Percentiles rank a stretch among this genome's conserved stretches.
These are phyloP conservation scores for Mollisiaceae sp. DNA, from an alignment of 2,329 filamentous ascomycete species.

Conservation along the genomic window DNA sequence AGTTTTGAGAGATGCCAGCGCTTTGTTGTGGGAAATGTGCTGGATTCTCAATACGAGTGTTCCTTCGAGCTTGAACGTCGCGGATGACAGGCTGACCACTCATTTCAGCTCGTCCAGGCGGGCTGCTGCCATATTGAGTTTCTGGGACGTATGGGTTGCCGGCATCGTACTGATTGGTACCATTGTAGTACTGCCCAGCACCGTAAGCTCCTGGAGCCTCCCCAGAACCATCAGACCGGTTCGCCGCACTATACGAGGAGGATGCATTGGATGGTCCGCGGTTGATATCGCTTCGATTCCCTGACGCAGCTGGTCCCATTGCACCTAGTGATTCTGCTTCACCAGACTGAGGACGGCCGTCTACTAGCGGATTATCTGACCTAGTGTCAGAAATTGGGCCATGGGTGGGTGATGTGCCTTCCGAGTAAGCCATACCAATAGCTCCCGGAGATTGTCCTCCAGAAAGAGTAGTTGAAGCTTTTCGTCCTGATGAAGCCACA, in stretches of 20 bases:
- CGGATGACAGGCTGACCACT: slow-evolving; percentile 80
- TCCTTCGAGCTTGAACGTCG: slow-evolving; percentile 89
- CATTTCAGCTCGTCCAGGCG: slow-evolving; percentile 48
- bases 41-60: slow-evolving; percentile 92
- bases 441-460: slow-evolving; percentile 63
- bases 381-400: slow-evolving; percentile 70
- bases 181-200: slow-evolving; percentile 56
- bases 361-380: slow-evolving; percentile 69
- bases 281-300: slow-evolving; percentile 75
- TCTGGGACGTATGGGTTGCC: slow-evolving; percentile 61
- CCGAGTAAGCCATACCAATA: slow-evolving; percentile 71
- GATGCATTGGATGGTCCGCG: slow-evolving; percentile 95
- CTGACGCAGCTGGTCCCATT: slow-evolving; percentile 73
- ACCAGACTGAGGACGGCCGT: slow-evolving; percentile 54
- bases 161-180: slow-evolving; percentile 58
- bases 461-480: slow-evolving; percentile 88
- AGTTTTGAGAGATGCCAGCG: slow-evolving; percentile 96
- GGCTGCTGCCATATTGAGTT: slow-evolving; percentile 42
- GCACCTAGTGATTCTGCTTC: slow-evolving; percentile 85
- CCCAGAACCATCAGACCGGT: slow-evolving; percentile 71
- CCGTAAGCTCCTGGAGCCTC: slow-evolving; percentile 53
- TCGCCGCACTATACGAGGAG: slow-evolving; percentile 87
- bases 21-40: slow-evolving; percentile 90
- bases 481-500: slow-evolving; percentile 72
- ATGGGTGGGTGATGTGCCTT: slow-evolving; percentile 71